Percentiles rank a stretch among this genome's conserved stretches.
phyloP scores from a whole-genome alignment of 2,329 filamentous ascomycete genomes.

The Colletotrichum shisoi region DNA sequence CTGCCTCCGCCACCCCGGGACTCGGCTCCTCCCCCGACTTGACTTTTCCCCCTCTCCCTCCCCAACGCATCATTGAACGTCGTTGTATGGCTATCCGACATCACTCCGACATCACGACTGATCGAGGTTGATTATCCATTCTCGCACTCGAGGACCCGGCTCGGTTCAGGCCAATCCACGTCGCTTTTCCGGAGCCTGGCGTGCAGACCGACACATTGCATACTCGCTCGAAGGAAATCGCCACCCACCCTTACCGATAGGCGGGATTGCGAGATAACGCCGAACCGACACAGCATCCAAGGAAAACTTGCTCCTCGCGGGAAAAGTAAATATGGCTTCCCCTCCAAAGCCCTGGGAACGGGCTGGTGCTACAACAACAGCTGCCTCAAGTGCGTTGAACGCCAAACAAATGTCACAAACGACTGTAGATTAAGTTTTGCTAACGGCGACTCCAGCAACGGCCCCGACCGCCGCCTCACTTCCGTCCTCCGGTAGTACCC shows the following conservation, averaged over 20 bases:
- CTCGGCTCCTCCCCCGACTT: conserved; percentile 16
- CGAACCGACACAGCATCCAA: conserved; percentile 23
- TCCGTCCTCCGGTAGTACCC: conserved; percentile 50
- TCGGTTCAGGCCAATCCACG: conserved; percentile 3
- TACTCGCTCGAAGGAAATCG: conserved; percentile 13
- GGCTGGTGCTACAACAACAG: conserved; percentile 66
- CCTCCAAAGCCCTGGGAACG: conserved; percentile 98
- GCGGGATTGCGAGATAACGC: conserved; percentile 37
- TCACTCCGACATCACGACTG: conserved; percentile 14
- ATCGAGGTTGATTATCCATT: conserved; percentile 15
- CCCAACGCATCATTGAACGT: conserved; percentile 14
- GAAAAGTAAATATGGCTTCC: conserved; percentile 65
- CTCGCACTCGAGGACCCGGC: conserved; percentile 3
- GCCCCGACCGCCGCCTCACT: conserved; percentile 53
- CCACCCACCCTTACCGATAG: conserved; percentile 28
- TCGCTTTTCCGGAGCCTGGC: conserved; percentile 7
- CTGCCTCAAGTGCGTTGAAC: conserved; percentile 57
- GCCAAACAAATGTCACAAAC: conserved; percentile 24
- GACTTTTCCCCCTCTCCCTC: conserved; percentile 7
- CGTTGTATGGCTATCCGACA: conserved; percentile 15
- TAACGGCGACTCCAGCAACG: conserved; percentile 40
- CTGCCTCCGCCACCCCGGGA: conserved; percentile 25
- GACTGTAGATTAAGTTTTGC: conserved; percentile 24
- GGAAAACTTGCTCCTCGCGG: conserved; percentile 36
- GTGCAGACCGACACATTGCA: conserved; percentile 5